Base-by-base conservation (phyloP, 2,329 filamentous ascomycete genomes). In the Xylariaceae sp. region DNA sequence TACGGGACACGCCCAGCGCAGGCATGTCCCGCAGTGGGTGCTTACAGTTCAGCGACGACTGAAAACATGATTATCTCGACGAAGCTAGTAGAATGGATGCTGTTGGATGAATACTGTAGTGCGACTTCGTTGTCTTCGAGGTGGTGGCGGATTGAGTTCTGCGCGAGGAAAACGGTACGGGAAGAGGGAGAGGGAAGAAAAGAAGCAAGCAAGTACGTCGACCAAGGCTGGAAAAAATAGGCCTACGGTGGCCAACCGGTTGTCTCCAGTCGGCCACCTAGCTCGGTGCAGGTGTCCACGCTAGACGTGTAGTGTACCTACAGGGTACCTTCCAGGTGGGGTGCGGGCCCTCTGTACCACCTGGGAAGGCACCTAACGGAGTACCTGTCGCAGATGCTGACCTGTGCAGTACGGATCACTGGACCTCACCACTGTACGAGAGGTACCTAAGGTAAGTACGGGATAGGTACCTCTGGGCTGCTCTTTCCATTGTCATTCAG, bases 11-110 rank as follows among this genome's bases (percentile, higher is more conserved):
- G 77, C 76, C 76, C 74, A 72, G 73, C 68, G 73, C 76, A 76
- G 77, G 80, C 75, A 77, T 76, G 79, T 80, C 84, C 86, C 87
- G 87, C 85, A 92, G 88, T 87, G 86, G 86, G 83, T 78, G 84
- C 90, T 92, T 92, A 95, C 88, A 93, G 89, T 88, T 88, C 88
- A 89, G 86, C 87, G 87, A 88, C 80, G 82, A 87, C 86, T 86
- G 81, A 85, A 84, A 84, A 85, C 83, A 86, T 87, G 73, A 67
- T 78, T 58, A 64, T 81, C 80, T 88, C 86, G 87, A 89, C 86
- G 81, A 87, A 88, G 86, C 85, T 83, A 67, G 72, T 67, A 66
- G 71, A 66, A 72, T 15, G 61, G 53, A 52, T 58, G 52, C 59
- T 64, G 62, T 61, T 60, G 61, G 66, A 65, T 70, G 62, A 66